These are phyloP conservation scores for Millerozyma acaciae DNA, from an alignment of 805 yeast genomes.

Conservation along the genomic window DNA sequence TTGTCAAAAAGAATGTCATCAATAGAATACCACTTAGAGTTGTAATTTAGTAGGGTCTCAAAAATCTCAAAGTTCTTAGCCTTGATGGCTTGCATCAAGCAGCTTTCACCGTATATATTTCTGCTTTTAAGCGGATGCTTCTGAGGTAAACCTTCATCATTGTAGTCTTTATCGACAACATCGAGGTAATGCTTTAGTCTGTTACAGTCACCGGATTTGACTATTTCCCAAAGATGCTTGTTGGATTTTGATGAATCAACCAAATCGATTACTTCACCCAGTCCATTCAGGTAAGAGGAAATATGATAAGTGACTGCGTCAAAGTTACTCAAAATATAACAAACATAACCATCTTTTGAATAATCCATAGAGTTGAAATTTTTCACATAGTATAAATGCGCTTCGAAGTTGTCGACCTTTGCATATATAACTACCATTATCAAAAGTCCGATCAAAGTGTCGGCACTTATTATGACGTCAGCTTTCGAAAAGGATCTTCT, in stretches of 20 bases:
- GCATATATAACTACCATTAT: constrained; percentile 68
- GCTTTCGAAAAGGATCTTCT: constrained; percentile 7
- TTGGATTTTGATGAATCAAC: constrained; percentile 44
- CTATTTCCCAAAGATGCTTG: constrained; percentile 48
- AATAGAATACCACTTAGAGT: constrained; percentile 49
- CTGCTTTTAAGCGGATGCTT: constrained; percentile 22
- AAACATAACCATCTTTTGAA: constrained; percentile 53
- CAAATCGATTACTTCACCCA: constrained; percentile 35
- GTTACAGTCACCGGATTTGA: constrained; percentile 29
- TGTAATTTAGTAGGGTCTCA: constrained; percentile 39
- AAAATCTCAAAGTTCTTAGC: constrained; percentile 45
- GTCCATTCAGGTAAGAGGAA: constrained; percentile 12
- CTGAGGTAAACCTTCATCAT: constrained; percentile 12
- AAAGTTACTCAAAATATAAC: constrained; percentile 76
- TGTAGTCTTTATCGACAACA: constrained; percentile 6
- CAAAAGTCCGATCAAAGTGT: constrained; percentile 67
- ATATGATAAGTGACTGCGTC: constrained; percentile 77
- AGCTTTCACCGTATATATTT: constrained; percentile 61
- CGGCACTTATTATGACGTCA: constrained; percentile 63
- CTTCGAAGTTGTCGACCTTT: constrained; percentile 52
- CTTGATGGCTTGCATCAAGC: constrained; percentile 59
- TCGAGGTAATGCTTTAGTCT: constrained; percentile 14
- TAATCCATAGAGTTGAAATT: constrained; percentile 44
- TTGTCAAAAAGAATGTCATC: constrained; percentile 68
- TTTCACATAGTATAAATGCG: constrained; percentile 64